Evolutionary conservation across 306 rosid genomes (phyloP).

Genomic region (Parietaria judaica): DNA sequence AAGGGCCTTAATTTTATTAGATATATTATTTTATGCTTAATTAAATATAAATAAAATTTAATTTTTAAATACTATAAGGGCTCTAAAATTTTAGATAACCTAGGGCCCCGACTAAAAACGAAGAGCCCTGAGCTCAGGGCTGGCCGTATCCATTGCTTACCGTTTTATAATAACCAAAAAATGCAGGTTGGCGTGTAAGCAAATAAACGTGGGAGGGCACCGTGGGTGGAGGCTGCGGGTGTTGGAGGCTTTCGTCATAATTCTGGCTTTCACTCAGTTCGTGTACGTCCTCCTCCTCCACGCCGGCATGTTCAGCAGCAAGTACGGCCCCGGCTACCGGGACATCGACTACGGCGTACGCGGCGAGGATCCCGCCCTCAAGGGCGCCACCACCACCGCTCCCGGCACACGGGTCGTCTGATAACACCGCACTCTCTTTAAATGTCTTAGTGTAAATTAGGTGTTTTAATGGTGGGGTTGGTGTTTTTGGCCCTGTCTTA

Average conservation of each 20-base stretch:
- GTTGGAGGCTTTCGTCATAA: constrained; percentile 69
- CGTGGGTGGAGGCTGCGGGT: constrained; percentile 84
- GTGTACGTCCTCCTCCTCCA: constrained; percentile 50
- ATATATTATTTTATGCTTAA: too few species aligned
- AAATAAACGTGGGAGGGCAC: constrained; percentile 68
- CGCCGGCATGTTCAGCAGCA: constrained; percentile 71
- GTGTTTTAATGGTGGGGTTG: background rate
- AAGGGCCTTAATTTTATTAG: too few species aligned
- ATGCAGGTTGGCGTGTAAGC: constrained; percentile 71
- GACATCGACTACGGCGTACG: constrained; percentile 47
- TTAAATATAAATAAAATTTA: too few species aligned
- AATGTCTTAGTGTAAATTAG: background rate
- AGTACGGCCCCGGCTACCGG: constrained; percentile 84
- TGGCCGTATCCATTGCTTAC: too few species aligned
- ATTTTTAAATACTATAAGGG: too few species aligned
- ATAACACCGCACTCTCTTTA: background rate
- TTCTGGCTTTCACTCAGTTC: constrained; percentile 67
- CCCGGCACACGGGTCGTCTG: constrained; percentile 30
- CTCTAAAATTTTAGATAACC: too few species aligned
- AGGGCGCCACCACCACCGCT: constrained; percentile 34
- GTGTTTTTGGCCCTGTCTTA: too few species aligned
- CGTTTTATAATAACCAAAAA: too few species aligned
- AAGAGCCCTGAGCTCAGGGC: too few species aligned
- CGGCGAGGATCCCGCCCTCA: constrained; percentile 46
- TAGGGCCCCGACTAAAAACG: too few species aligned